phyloP scores from a whole-genome alignment of 768 basidiomycete genomes.

The Tulasnella sp. region DNA sequence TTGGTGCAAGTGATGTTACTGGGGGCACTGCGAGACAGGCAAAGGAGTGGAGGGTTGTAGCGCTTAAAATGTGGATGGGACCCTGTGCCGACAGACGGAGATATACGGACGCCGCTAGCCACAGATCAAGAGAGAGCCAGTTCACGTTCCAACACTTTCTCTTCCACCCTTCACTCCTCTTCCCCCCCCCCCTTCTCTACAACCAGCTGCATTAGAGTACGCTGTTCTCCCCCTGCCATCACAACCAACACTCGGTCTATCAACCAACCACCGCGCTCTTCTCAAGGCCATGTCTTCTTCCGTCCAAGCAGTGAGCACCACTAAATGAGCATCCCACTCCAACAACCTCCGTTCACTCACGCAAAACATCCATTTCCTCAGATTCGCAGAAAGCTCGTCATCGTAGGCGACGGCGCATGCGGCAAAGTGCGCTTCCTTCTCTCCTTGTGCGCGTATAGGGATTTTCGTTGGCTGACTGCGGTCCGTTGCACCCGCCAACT shows the following conservation, averaged over 20 bases:
- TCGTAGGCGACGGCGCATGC: constrained; percentile 97
- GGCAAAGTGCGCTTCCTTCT: constrained; percentile 54
- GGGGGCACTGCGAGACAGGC: too few species aligned
- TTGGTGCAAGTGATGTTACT: too few species aligned
- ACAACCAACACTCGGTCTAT: neutral
- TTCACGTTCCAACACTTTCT: neutral
- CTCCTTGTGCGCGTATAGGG: neutral
- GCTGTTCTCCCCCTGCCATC: neutral
- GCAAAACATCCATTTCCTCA: constrained; percentile 28
- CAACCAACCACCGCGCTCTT: too few species aligned
- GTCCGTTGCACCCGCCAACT: constrained; percentile 8
- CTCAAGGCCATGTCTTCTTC: neutral
- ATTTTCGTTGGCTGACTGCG: constrained; percentile 10
- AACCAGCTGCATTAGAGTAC: neutral
- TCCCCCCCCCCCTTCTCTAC: neutral
- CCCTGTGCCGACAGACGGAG: constrained; percentile 3
- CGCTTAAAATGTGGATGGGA: neutral
- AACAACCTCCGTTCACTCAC: neutral
- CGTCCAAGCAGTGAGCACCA: neutral
- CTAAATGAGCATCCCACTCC: neutral
- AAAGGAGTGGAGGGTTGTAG: neutral
- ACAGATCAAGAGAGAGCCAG: neutral
- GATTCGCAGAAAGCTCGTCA: constrained; percentile 93
- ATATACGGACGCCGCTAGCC: neutral
- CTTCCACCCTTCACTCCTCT: neutral